Percentiles rank a stretch among this genome's conserved stretches.
Conservation (phyloP, 352 stramenopile genomes). For the Aphanomyces invadans region DNA sequence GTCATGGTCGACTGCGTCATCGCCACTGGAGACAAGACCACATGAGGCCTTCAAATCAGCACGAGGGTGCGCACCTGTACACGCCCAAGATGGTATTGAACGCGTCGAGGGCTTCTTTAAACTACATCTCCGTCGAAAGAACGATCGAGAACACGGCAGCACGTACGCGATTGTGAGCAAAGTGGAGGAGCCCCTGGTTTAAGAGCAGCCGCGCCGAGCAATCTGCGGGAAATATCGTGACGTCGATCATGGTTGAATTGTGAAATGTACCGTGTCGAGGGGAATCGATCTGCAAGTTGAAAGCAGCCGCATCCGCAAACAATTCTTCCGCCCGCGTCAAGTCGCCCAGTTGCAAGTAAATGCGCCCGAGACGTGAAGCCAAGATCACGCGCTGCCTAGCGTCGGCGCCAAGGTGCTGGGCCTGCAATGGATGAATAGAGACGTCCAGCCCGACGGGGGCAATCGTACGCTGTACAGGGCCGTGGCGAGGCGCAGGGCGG, state of each 20-base stretch:
- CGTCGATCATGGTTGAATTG: too few species aligned
- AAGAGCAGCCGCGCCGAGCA: constrained; percentile 44
- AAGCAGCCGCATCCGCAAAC: constrained; percentile 38
- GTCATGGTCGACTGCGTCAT: not conserved
- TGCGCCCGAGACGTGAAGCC: constrained; percentile 55
- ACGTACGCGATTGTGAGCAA: constrained; percentile 66
- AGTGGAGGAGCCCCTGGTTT: constrained; percentile 66
- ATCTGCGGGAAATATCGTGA: too few species aligned
- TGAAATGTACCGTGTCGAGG: constrained; percentile 1
- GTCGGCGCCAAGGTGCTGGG: not conserved
- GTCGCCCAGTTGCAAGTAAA: constrained; percentile 71
- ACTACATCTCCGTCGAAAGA: not conserved
- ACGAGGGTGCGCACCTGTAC: constrained; percentile 3
- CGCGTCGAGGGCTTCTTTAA: constrained; percentile 55
- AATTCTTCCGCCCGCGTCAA: constrained; percentile 45
- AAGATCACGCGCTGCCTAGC: constrained; percentile 16
- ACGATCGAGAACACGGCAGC: not conserved
- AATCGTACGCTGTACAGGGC: not conserved
- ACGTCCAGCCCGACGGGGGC: not conserved
- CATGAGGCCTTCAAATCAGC: not conserved
- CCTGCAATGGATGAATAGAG: too few species aligned
- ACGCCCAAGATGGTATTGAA: constrained; percentile 64
- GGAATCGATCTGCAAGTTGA: constrained; percentile 28
- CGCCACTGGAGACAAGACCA: not conserved
- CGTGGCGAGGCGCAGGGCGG: constrained; percentile 7